Evolutionary conservation across 73 alveolate species (phyloP).

Genomic region (Tetrahymena thermophila): DNA sequence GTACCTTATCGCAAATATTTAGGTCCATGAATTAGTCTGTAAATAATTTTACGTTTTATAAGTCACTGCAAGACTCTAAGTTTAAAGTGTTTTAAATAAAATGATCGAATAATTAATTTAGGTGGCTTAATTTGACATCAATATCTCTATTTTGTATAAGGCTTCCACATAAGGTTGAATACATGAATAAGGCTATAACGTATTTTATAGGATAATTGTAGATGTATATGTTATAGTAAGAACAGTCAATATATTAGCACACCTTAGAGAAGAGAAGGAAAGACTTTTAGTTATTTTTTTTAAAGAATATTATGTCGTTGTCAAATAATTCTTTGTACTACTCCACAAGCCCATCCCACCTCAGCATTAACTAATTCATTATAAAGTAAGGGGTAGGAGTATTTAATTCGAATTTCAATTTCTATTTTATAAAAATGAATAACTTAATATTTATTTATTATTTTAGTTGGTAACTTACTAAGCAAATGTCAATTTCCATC

Average conservation of each 20-base stretch:
- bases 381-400: background rate
- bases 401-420: background rate
- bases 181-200: background rate
- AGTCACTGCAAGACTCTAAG: background rate
- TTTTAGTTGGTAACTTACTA: background rate
- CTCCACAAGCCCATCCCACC: background rate
- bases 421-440: background rate
- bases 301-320: background rate
- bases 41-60: background rate
- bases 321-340: background rate
- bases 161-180: background rate
- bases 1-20: background rate
- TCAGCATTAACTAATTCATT: background rate
- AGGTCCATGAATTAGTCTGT: background rate
- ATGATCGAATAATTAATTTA: background rate
- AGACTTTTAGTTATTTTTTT: background rate
- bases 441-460: background rate
- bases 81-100: background rate
- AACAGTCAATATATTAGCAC: background rate
- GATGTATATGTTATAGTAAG: background rate
- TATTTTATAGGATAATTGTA: background rate
- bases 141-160: background rate
- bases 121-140: background rate
- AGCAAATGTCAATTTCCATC: background rate
- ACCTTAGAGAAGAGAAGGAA: background rate